Conservation (phyloP, 176 grass and related monocot genomes). For the Carex pumila region DNA sequence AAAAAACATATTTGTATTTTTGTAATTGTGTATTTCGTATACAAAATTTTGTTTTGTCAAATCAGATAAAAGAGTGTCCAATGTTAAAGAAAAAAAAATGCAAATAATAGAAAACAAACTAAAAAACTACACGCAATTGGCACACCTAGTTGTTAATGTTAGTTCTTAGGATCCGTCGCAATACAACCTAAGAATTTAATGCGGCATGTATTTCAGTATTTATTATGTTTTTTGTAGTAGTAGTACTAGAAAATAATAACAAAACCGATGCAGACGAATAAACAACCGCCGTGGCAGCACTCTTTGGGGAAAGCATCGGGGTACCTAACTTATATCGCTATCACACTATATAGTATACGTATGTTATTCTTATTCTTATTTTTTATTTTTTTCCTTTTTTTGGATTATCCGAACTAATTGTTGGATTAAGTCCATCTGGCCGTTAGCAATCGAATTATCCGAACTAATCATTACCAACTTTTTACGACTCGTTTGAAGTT, state of each 20-base stretch:
- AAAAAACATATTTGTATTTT: no score
- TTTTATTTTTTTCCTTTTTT: background rate
- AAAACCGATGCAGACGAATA: slow-evolving; percentile 6
- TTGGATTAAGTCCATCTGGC: background rate
- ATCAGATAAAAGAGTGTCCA: no score
- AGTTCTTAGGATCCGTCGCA: background rate
- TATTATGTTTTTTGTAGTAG: background rate
- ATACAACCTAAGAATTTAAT: background rate
- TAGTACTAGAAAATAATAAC: background rate
- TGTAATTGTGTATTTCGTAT: no score
- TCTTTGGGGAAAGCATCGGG: background rate
- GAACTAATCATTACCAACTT: no score
- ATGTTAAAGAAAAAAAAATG: no score
- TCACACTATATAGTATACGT: background rate
- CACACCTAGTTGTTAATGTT: background rate
- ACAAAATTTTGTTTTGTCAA: no score
- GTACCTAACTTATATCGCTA: background rate
- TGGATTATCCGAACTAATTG: background rate
- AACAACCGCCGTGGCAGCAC: slow-evolving; percentile 7
- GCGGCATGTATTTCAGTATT: background rate
- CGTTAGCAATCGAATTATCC: no score
- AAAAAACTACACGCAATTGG: background rate
- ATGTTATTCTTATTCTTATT: background rate
- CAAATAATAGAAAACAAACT: no score
- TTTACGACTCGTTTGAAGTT: background rate